These are phyloP conservation scores for Talinum fruticosum DNA, from an alignment of 148 eudicot genomes.

Conservation along the genomic window DNA sequence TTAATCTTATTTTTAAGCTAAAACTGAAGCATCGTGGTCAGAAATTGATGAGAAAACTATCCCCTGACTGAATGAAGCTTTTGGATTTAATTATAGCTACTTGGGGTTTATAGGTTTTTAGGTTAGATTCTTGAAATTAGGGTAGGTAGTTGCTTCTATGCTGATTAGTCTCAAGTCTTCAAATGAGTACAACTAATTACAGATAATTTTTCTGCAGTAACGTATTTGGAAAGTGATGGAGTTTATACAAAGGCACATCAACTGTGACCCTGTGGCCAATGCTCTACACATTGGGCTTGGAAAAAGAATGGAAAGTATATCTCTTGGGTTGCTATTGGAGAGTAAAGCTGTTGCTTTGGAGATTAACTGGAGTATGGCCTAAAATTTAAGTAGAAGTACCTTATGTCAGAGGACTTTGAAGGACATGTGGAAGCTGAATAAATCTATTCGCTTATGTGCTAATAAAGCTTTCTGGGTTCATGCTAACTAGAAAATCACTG, in stretches of 20 bases:
- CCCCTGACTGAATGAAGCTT: not conserved
- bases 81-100: not conserved
- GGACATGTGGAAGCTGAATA: slow-evolving; percentile 7
- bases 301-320: slow-evolving; percentile 19
- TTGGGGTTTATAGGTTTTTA: not conserved
- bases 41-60: not conserved
- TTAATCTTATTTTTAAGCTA: not conserved
- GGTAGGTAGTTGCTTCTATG: slow-evolving; percentile 18
- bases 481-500: not conserved
- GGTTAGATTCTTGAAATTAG: slow-evolving; percentile 9
- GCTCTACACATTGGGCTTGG: slow-evolving; percentile 23
- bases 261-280: slow-evolving; percentile 31
- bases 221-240: slow-evolving; percentile 30
- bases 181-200: slow-evolving; percentile 29
- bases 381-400: slow-evolving; percentile 7
- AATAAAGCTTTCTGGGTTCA: slow-evolving; percentile 1
- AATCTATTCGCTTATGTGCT: not conserved
- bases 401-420: slow-evolving; percentile 8
- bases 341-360: slow-evolving; percentile 11
- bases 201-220: slow-evolving; percentile 33
- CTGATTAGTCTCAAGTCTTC: slow-evolving; percentile 24
- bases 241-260: slow-evolving; percentile 21
- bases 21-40: too few species aligned
- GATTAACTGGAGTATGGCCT: slow-evolving; percentile 8
- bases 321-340: slow-evolving; percentile 19